These are phyloP conservation scores for Kodamaea laetipori DNA, from an alignment of 805 yeast genomes.

Conservation along the genomic window DNA sequence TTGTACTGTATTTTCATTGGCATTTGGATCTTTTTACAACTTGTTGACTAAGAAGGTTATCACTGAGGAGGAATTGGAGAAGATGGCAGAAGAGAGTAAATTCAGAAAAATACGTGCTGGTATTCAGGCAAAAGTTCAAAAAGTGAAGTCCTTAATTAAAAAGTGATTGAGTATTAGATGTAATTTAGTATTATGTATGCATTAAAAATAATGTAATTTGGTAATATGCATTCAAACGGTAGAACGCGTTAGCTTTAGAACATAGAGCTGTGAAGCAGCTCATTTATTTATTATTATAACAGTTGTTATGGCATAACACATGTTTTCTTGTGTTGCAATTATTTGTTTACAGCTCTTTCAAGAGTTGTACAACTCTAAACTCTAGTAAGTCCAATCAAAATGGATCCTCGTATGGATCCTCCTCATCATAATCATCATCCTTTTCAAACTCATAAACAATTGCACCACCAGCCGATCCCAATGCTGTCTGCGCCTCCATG, in stretches of 20 bases:
- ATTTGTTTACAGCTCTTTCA: no score
- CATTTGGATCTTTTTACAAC: constrained; percentile 86
- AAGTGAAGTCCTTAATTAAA: constrained; percentile 10
- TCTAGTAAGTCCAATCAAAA: constrained; percentile 45
- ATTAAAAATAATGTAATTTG: no score
- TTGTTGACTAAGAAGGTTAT: constrained; percentile 72
- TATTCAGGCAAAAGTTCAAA: constrained; percentile 8
- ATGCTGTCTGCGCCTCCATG: constrained; percentile 78
- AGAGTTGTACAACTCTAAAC: no score
- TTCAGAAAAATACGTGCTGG: not conserved
- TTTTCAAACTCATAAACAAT: constrained; percentile 94
- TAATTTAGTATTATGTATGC: not conserved
- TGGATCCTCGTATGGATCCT: constrained; percentile 97
- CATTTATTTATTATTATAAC: no score
- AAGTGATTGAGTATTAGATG: constrained; percentile 1
- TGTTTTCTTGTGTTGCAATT: no score
- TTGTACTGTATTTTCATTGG: constrained; percentile 88
- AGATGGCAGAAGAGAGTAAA: constrained; percentile 17
- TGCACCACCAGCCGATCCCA: constrained; percentile 75
- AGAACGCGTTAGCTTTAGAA: no score
- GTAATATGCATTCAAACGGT: no score
- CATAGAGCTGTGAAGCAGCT: no score
- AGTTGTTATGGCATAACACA: no score
- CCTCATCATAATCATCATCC: constrained; percentile 97
- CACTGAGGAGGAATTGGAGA: constrained; percentile 69